Conservation (phyloP, 164 flowering plant species). For the Kalanchoe fedtschenkoi region DNA sequence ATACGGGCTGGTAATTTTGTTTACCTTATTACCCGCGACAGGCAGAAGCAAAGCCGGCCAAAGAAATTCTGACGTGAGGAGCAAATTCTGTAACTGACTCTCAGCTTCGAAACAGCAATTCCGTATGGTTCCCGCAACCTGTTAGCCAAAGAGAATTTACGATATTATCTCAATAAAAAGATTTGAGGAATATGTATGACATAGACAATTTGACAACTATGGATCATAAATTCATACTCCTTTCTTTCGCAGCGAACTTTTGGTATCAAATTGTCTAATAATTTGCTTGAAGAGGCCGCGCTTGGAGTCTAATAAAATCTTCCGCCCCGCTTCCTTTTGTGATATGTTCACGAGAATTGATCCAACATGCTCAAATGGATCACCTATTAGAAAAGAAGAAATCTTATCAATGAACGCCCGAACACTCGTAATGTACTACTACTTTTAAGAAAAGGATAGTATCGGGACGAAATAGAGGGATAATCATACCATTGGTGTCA, state of each 20-base stretch:
- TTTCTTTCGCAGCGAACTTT: conserved; percentile 54
- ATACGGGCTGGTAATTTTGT: background rate
- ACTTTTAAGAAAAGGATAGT: background rate
- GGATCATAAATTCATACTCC: conserved; percentile 36
- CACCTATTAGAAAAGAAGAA: conserved; percentile 31
- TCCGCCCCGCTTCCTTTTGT: conserved; percentile 62
- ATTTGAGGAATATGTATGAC: background rate
- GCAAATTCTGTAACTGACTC: conserved; percentile 64
- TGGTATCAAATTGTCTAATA: conserved; percentile 76
- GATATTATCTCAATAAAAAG: background rate
- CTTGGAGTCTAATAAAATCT: conserved; percentile 64
- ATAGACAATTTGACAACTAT: background rate
- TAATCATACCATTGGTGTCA: conserved; percentile 40
- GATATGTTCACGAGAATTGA: conserved; percentile 86
- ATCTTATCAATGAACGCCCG: too few relatives aligned
- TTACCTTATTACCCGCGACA: conserved; percentile 83
- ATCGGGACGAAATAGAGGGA: background rate
- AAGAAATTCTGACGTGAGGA: conserved; percentile 81
- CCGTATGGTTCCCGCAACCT: conserved; percentile 86
- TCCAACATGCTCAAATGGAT: conserved; percentile 87
- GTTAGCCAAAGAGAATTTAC: conserved; percentile 9
- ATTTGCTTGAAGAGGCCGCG: conserved; percentile 79
- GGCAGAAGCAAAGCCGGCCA: conserved; percentile 97
- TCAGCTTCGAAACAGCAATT: conserved; percentile 98
- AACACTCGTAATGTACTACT: too few relatives aligned